These are phyloP conservation scores for Funneliformis caledonium DNA, from an alignment of 371 early-diverging fungal genomes.

Conservation along the genomic window DNA sequence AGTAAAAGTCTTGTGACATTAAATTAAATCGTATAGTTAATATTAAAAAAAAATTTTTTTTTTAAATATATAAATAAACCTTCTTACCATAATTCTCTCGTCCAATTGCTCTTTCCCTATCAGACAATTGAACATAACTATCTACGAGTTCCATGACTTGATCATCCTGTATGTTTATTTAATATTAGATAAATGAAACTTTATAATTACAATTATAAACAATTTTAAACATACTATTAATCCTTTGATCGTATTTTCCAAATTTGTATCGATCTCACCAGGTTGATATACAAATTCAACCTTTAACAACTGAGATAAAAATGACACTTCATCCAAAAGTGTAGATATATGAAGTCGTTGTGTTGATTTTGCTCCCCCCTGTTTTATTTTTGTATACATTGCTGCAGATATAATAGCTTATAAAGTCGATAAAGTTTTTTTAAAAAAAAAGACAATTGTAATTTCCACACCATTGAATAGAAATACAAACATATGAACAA, in stretches of 20 bases:
- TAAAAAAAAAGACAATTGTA: not conserved
- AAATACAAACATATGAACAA: not conserved
- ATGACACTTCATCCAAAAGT: constrained; percentile 72
- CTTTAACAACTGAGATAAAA: constrained; percentile 80
- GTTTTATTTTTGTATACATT: constrained; percentile 81
- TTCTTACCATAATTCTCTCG: constrained; percentile 79
- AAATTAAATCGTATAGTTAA: not conserved
- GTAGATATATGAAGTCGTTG: constrained; percentile 59
- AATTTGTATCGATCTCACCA: constrained; percentile 75
- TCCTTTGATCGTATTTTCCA: constrained; percentile 67
- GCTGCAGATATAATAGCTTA: constrained; percentile 76
- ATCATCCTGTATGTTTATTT: constrained; percentile 49
- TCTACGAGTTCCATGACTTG: constrained; percentile 64
- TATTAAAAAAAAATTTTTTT: not conserved
- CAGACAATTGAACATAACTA: constrained; percentile 62
- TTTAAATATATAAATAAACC: not conserved
- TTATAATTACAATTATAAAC: not conserved
- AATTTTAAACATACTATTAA: constrained; percentile 49
- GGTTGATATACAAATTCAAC: constrained; percentile 85
- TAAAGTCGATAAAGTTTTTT: not conserved
- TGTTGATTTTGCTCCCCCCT: constrained; percentile 68
- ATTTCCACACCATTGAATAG: not conserved
- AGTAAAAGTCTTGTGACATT: constrained; percentile 70
- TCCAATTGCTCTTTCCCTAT: constrained; percentile 73
- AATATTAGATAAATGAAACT: not conserved